phyloP scores from a whole-genome alignment of 2,329 filamentous ascomycete genomes.

The Sclerotiophoma versabilis region DNA sequence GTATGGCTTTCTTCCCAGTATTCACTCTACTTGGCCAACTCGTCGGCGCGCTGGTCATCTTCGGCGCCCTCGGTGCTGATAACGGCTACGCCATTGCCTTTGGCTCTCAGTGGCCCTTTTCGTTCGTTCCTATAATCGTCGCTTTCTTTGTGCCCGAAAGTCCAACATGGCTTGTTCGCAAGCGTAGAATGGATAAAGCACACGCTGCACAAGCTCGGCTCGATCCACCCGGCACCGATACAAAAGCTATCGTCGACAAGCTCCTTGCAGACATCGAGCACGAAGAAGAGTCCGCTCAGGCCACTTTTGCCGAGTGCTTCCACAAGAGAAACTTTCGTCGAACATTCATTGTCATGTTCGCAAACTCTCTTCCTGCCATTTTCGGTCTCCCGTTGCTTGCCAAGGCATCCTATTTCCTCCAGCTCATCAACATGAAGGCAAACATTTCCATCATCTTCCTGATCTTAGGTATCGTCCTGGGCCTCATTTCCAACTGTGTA shows the following conservation, averaged over 20 bases:
- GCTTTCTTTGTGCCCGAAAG: conserved; percentile 60
- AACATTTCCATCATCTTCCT: conserved; percentile 52
- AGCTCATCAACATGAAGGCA: conserved; percentile 42
- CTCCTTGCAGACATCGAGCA: conserved; percentile 34
- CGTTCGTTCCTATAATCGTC: conserved; percentile 52
- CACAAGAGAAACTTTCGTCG: conserved; percentile 43
- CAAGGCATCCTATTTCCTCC: conserved; percentile 46
- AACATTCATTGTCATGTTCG: conserved; percentile 49
- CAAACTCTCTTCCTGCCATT: conserved; percentile 42
- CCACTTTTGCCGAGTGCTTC: conserved; percentile 48
- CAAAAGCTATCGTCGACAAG: conserved; percentile 39
- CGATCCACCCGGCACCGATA: conserved; percentile 50
- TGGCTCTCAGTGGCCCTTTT: conserved; percentile 56
- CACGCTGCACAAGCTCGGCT: conserved; percentile 59
- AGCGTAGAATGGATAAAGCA: conserved; percentile 50
- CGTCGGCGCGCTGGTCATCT: conserved; percentile 52
- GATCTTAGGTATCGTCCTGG: conserved; percentile 56
- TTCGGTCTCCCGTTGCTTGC: conserved; percentile 47
- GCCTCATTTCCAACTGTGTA: conserved; percentile 54
- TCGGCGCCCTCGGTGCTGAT: conserved; percentile 35
- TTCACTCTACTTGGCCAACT: conserved; percentile 60
- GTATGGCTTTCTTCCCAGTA: conserved; percentile 59
- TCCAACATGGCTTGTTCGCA: conserved; percentile 58
- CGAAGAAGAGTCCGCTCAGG: conserved; percentile 29
- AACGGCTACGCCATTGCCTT: conserved; percentile 54